Conservation (phyloP, 371 early-diverging fungal genomes). For the Syncephalastrum racemosum region DNA sequence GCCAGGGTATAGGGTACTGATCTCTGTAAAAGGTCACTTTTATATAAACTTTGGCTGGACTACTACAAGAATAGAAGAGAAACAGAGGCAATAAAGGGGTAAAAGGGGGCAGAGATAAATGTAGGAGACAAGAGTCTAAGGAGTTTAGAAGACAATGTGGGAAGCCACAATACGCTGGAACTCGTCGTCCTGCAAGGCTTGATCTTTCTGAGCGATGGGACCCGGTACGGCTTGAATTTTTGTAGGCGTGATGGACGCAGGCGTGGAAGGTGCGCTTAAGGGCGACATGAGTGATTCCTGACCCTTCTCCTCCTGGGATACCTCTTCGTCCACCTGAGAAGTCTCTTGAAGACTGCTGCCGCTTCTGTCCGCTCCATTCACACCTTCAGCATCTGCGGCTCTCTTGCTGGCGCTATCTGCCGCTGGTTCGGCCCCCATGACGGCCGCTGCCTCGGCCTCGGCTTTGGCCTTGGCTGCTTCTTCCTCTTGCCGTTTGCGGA, state of each 20-base stretch:
- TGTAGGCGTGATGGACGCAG: too few relatives aligned
- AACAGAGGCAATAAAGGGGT: too few relatives aligned
- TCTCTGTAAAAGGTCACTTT: too few relatives aligned
- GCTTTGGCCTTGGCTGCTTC: slow-evolving; percentile 4
- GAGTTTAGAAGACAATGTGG: slow-evolving; percentile 47
- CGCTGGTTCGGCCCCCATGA: not conserved
- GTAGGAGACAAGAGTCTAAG: not conserved
- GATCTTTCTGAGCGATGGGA: too few relatives aligned
- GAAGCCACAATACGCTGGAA: slow-evolving; percentile 47
- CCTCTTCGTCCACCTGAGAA: slow-evolving; percentile 30
- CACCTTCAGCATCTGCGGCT: not conserved
- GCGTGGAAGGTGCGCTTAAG: slow-evolving; percentile 4
- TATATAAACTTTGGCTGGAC: too few relatives aligned
- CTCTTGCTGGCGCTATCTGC: slow-evolving; percentile 3
- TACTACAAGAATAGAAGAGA: too few relatives aligned
- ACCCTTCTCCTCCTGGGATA: not conserved
- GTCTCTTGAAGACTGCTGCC: slow-evolving; percentile 13
- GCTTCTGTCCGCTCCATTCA: not conserved
- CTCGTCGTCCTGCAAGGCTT: slow-evolving; percentile 21
- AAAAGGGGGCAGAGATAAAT: too few relatives aligned
- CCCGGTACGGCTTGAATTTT: too few relatives aligned
- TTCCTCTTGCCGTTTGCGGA: slow-evolving; percentile 19
- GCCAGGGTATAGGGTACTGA: too few relatives aligned
- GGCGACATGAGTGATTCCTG: not conserved
- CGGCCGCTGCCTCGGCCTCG: not conserved